A percentile compares a stretch with the other conserved stretches of the same genome.
Evolutionary conservation across 1,139 yeast species (phyloP).

Genomic region (Protomyces arabidopsidicola): DNA sequence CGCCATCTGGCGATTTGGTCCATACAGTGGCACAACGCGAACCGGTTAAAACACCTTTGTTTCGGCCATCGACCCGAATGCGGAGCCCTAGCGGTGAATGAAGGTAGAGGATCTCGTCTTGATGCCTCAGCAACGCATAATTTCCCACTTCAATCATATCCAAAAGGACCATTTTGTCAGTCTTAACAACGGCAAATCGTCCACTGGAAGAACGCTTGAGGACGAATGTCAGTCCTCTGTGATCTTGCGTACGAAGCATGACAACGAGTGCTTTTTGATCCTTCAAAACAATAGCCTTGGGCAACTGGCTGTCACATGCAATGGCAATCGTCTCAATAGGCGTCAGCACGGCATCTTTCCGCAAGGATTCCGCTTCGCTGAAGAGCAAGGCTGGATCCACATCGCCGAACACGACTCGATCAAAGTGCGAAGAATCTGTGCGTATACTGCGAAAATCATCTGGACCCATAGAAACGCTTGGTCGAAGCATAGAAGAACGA

Average conservation of each 20-base stretch:
- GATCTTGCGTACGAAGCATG: neutral
- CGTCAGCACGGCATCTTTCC: conserved; percentile 66
- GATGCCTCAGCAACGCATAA: neutral
- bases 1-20: neutral
- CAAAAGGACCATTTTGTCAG: neutral
- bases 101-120: neutral
- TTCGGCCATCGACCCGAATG: neutral
- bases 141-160: neutral
- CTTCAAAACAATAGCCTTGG: neutral
- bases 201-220: neutral
- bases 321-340: conserved; percentile 46
- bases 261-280: neutral
- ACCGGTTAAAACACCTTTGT: neutral
- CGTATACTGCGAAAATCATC: neutral
- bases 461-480: neutral
- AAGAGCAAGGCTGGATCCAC: conserved; percentile 11
- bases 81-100: neutral
- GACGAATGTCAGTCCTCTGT: neutral
- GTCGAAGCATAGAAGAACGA: conserved; percentile 11
- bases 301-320: conserved; percentile 33
- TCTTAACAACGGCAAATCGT: neutral
- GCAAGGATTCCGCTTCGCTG: conserved; percentile 36
- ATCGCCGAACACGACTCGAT: conserved; percentile 32
- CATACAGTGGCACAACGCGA: neutral
- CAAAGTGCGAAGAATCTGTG: conserved; percentile 22